A percentile compares a stretch with the other conserved stretches of the same genome.
phyloP scores from a whole-genome alignment of 2,329 filamentous ascomycete genomes.

The Calonectria hawksworthii region DNA sequence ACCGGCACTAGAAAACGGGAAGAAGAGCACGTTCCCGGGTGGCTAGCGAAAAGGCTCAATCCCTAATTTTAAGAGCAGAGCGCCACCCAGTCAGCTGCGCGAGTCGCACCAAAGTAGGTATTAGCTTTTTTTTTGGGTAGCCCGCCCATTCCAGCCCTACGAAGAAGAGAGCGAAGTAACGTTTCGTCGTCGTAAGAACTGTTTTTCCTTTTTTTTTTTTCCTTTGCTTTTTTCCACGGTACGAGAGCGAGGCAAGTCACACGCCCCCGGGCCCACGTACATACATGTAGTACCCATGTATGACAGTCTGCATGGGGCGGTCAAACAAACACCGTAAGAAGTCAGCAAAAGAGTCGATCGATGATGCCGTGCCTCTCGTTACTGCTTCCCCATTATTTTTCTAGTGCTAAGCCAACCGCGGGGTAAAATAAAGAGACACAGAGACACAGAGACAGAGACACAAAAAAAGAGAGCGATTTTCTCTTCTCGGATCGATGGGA shows the following conservation, averaged over 20 bases:
- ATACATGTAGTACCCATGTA: background rate
- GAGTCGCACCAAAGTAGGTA: background rate
- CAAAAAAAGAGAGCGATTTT: background rate
- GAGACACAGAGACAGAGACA: too few species aligned
- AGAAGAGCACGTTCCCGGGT: background rate
- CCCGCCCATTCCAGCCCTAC: slow-evolving; percentile 8
- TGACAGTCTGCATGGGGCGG: background rate
- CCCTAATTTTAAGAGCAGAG: background rate
- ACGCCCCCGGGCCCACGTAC: background rate
- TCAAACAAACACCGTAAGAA: background rate
- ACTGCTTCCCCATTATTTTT: background rate
- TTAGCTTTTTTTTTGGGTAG: background rate
- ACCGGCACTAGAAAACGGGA: slow-evolving; percentile 1
- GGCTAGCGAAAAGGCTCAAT: background rate
- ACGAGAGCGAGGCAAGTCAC: background rate
- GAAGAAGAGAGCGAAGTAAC: background rate
- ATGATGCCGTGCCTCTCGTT: background rate
- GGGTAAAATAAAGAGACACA: background rate
- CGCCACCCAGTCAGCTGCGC: background rate
- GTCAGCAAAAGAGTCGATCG: background rate
- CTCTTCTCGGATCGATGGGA: background rate
- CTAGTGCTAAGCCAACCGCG: background rate
- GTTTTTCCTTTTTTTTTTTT: background rate
- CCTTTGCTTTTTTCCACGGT: background rate
- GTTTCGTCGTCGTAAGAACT: background rate